These are phyloP conservation scores for Neonectria magnoliae DNA, from an alignment of 2,329 filamentous ascomycete genomes.

Conservation along the genomic window DNA sequence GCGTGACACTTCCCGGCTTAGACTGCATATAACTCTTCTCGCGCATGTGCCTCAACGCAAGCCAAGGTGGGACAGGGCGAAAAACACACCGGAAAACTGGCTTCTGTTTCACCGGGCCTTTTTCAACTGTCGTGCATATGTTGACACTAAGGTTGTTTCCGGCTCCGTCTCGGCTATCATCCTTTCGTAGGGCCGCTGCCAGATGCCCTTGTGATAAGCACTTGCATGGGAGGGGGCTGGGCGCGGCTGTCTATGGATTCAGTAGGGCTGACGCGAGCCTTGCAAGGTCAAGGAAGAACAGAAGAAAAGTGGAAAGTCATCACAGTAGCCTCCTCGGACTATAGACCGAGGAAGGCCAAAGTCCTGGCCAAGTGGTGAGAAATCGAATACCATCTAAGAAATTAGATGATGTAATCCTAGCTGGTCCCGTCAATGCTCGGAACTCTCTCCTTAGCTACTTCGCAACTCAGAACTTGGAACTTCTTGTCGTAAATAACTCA, in stretches of 20 bases:
- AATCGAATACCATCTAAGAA: constrained; percentile 1
- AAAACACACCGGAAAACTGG: neutral
- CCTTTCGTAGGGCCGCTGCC: constrained; percentile 2
- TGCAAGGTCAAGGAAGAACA: neutral
- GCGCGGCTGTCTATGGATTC: constrained; percentile 15
- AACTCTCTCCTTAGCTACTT: neutral
- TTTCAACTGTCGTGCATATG: constrained; percentile 16
- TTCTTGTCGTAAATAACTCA: neutral
- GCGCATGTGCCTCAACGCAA: neutral
- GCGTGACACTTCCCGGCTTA: constrained; percentile 7
- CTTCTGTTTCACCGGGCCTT: neutral
- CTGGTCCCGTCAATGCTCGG: neutral
- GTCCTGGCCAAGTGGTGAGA: constrained; percentile 3
- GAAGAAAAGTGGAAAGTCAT: constrained; percentile 22
- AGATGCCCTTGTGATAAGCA: constrained; percentile 33
- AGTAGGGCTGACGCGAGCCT: constrained; percentile 43
- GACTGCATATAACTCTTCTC: constrained; percentile 1
- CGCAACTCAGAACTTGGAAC: neutral
- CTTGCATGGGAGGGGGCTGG: constrained; percentile 33
- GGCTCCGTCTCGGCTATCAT: constrained; percentile 5
- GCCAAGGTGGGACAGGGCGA: neutral
- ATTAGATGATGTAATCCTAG: neutral
- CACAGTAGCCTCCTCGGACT: constrained; percentile 17
- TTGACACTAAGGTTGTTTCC: constrained; percentile 16
- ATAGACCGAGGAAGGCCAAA: constrained; percentile 10